phyloP scores from a whole-genome alignment of 257 asterid genomes.

The Cruciata laevipes region DNA sequence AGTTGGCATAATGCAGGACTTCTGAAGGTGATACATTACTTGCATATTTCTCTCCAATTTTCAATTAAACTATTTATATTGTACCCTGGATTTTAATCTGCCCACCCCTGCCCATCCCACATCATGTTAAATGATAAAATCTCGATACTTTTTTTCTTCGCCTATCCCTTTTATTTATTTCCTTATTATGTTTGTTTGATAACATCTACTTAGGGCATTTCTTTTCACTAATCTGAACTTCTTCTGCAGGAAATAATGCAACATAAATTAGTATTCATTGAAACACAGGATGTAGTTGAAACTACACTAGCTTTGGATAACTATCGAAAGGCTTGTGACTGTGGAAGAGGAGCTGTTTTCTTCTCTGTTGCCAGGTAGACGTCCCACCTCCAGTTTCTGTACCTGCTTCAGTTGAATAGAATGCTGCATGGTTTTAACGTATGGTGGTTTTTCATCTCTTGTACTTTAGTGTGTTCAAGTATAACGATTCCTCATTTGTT shows the following conservation, averaged over 20 bases:
- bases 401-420: slow-evolving; percentile 1
- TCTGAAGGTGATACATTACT: slow-evolving; percentile 51
- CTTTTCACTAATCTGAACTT: slow-evolving; percentile 4
- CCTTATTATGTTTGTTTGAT: neutral
- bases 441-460: neutral
- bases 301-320: slow-evolving; percentile 95
- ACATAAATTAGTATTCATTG: slow-evolving; percentile 93
- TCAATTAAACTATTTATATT: neutral
- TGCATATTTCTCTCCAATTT: neutral
- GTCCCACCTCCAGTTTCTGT: neutral
- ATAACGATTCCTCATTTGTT: slow-evolving; percentile 9
- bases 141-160: neutral
- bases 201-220: neutral
- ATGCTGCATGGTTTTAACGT: neutral
- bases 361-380: slow-evolving; percentile 96
- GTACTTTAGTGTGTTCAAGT: neutral
- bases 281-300: slow-evolving; percentile 98
- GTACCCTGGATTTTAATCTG: neutral
- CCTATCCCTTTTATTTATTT: neutral
- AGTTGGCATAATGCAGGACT: slow-evolving; percentile 98
- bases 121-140: neutral
- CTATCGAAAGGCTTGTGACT: slow-evolving; percentile 95
- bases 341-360: slow-evolving; percentile 99
- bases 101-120: neutral
- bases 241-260: slow-evolving; percentile 90